Percentiles rank a stretch among this genome's conserved stretches.
Conservation (phyloP, 345 rosid genomes). For the Eucalyptus sp. region DNA sequence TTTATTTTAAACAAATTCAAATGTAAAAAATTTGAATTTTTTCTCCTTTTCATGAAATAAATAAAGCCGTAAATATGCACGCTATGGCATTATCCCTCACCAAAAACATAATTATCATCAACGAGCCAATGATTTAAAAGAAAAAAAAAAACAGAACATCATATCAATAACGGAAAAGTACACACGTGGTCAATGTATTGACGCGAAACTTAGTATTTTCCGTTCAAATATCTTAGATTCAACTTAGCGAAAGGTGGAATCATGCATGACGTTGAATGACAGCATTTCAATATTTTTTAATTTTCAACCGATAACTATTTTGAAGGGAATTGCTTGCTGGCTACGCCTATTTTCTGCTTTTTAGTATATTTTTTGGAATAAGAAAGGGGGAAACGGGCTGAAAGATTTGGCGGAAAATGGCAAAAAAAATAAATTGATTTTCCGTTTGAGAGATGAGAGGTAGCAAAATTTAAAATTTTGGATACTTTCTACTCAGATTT, state of each 20-base stretch:
- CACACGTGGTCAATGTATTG: background rate
- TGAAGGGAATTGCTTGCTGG: background rate
- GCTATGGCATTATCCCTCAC: background rate
- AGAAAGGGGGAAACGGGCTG: background rate
- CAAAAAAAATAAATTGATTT: background rate
- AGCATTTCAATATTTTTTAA: background rate
- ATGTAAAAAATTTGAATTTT: background rate
- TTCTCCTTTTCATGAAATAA: background rate
- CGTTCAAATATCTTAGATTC: background rate
- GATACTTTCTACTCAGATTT: background rate
- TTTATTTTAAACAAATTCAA: too few species aligned
- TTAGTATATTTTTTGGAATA: background rate
- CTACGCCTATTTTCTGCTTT: background rate
- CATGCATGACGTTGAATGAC: background rate
- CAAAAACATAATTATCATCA: background rate
- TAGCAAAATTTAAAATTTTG: background rate
- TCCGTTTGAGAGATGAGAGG: background rate
- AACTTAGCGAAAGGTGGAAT: background rate
- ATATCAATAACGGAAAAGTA: background rate
- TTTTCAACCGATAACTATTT: background rate
- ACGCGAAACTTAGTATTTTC: background rate
- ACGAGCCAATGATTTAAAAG: background rate
- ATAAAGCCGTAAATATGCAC: background rate
- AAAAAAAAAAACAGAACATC: background rate
- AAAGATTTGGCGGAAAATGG: background rate